Evolutionary conservation across 116 monocot genomes (phyloP).

Genomic region (Dioscorea cayenensis): DNA sequence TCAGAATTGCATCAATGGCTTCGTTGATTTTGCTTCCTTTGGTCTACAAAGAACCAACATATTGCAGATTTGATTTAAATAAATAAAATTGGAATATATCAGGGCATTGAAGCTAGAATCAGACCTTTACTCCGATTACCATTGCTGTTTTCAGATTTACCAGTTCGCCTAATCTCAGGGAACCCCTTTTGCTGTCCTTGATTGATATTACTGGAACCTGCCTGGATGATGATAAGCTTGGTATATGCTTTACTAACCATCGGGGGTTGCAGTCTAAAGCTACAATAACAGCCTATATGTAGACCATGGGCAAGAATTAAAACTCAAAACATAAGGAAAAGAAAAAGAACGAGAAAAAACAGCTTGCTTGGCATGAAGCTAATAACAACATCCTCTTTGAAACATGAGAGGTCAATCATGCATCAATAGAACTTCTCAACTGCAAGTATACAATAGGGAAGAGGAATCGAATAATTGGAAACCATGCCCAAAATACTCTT

Average conservation of each 20-base stretch:
- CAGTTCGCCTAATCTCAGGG: slow-evolving; percentile 70
- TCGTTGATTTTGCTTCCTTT: slow-evolving; percentile 42
- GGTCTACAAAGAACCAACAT: slow-evolving; percentile 16
- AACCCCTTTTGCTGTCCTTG: slow-evolving; percentile 68
- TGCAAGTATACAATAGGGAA: no score
- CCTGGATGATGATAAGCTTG: slow-evolving; percentile 52
- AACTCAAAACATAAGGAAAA: no score
- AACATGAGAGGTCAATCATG: no score
- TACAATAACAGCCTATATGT: slow-evolving; percentile 62
- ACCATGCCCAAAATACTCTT: no score
- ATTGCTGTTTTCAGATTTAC: slow-evolving; percentile 79
- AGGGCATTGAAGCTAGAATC: not conserved
- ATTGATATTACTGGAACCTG: slow-evolving; percentile 59
- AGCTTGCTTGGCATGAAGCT: no score
- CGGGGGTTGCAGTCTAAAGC: slow-evolving; percentile 70
- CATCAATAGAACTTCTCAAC: no score
- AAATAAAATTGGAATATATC: not conserved
- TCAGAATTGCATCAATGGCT: slow-evolving; percentile 28
- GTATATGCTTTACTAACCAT: slow-evolving; percentile 75
- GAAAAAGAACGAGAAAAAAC: no score
- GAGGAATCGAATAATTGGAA: no score
- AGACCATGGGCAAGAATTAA: not conserved
- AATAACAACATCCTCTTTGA: not conserved
- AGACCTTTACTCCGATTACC: slow-evolving; percentile 82
- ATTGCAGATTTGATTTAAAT: not conserved